Evolutionary conservation across 139 green algal species (phyloP).

Genomic region (Chlorella vulgaris): DNA sequence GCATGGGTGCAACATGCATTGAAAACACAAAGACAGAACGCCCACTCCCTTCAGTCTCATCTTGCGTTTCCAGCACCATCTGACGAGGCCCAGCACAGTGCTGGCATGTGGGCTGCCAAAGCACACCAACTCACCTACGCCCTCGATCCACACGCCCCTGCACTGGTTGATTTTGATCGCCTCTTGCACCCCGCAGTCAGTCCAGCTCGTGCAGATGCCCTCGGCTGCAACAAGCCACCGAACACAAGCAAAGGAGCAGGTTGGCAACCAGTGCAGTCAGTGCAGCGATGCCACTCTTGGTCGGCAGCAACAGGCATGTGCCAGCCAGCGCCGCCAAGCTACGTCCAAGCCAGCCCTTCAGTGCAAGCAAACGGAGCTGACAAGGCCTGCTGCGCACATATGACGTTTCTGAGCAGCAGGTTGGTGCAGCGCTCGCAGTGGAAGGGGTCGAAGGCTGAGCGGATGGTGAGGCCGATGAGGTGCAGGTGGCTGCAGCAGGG

Average conservation of each 20-base stretch:
- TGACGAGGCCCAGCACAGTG: not conserved
- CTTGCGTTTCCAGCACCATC: not conserved
- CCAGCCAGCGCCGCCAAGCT: not conserved
- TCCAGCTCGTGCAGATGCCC: not conserved
- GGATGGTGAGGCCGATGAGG: slow-evolving; percentile 6
- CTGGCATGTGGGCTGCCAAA: not conserved
- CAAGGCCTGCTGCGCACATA: not conserved
- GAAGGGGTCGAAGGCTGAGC: not conserved
- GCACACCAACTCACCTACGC: not conserved
- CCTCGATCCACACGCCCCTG: slow-evolving; percentile 25
- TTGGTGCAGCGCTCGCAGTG: slow-evolving; percentile 22
- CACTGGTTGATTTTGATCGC: slow-evolving; percentile 27
- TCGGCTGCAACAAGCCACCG: not conserved
- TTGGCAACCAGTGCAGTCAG: not conserved
- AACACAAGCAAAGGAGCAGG: not conserved
- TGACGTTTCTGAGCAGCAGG: slow-evolving; percentile 26
- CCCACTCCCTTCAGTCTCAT: too few species aligned
- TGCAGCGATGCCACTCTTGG: not conserved
- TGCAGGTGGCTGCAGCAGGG: slow-evolving; percentile 9
- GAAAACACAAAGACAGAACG: too few species aligned
- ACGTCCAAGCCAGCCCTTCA: not conserved
- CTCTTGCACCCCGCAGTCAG: slow-evolving; percentile 3
- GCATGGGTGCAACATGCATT: not conserved
- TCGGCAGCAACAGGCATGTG: not conserved
- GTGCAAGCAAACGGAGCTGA: not conserved